Evolutionary conservation across 208 protist species (phyloP).

Genomic region (Trypanosoma rangeli): DNA sequence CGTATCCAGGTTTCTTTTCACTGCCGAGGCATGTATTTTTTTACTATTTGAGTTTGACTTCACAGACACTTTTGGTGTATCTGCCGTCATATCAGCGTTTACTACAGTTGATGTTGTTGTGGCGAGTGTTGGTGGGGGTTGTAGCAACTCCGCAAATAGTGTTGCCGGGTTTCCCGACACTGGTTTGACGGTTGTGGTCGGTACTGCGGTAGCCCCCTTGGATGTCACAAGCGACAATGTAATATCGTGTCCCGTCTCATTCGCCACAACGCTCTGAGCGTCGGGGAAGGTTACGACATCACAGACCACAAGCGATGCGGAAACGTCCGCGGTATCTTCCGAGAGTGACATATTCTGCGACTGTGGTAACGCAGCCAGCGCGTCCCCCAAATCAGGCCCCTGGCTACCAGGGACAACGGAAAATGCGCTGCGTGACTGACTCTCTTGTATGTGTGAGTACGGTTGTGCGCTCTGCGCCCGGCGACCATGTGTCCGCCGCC

Average conservation of each 20-base stretch:
- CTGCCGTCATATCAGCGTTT: neutral
- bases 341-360: neutral
- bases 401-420: neutral
- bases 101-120: neutral
- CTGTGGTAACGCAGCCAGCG: no score
- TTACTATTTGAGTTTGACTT: neutral
- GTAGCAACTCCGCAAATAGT: neutral
- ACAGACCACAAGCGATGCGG: neutral
- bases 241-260: neutral
- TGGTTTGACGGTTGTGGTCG: neutral
- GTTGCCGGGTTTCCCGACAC: neutral
- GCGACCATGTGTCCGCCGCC: neutral
- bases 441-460: no score
- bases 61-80: neutral
- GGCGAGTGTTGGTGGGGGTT: neutral
- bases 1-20: neutral
- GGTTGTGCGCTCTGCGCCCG: neutral
- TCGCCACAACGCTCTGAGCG: neutral
- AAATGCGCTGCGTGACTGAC: neutral
- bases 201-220: neutral
- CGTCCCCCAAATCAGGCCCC: neutral
- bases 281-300: neutral
- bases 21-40: neutral
- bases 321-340: neutral
- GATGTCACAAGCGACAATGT: neutral